phyloP scores from a whole-genome alignment of 208 protist genomes.

The Acanthamoeba castellanii region DNA sequence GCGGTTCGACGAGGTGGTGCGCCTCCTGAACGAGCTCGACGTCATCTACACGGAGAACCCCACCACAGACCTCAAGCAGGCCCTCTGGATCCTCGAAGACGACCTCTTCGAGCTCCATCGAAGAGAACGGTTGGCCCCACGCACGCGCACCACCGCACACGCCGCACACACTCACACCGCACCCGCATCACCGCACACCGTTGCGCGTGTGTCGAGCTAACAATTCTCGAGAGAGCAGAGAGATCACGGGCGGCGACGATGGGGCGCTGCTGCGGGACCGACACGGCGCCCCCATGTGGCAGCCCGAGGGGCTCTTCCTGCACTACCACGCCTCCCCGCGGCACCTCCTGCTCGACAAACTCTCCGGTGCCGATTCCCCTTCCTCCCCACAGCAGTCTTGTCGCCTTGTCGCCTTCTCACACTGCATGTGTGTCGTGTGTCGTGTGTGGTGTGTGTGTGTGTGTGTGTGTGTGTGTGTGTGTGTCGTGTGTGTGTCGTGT shows the following conservation, averaged over 20 bases:
- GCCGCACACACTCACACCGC: no score
- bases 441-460: no score
- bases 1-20: neutral
- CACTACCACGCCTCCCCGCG: constrained; percentile 20
- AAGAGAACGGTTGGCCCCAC: neutral
- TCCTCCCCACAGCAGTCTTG: neutral
- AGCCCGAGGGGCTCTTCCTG: constrained; percentile 11
- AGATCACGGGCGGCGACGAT: neutral
- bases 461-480: no score
- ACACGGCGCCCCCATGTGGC: constrained; percentile 17
- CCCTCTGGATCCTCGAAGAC: constrained; percentile 12
- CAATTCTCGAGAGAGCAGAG: neutral
- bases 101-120: neutral
- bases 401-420: neutral
- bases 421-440: no score
- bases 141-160: no score
- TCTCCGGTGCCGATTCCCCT: neutral
- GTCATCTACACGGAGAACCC: neutral
- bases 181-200: no score
- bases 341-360: neutral
- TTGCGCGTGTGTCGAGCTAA: neutral
- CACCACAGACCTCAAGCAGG: neutral
- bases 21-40: neutral
- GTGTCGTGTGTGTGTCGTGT: no score
- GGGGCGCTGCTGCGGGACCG: neutral